phyloP scores from a whole-genome alignment of 441 rosid species.

The Pelargonium myrrhifolium region DNA sequence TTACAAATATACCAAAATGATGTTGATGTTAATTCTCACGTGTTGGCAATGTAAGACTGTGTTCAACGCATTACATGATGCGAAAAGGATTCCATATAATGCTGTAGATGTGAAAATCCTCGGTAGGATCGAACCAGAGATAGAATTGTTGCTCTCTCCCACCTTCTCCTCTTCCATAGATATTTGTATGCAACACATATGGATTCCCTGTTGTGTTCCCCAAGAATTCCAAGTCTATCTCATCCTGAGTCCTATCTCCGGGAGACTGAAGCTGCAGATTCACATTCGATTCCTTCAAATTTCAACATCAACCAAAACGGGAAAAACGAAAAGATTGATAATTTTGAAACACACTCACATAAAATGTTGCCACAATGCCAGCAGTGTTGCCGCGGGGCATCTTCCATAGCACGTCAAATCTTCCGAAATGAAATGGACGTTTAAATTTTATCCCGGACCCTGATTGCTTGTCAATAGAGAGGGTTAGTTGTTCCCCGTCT shows the following conservation, averaged over 20 bases:
- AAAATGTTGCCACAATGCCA: background rate
- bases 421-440: background rate
- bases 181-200: conserved; percentile 1
- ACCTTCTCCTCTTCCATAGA: conserved; percentile 1
- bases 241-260: background rate
- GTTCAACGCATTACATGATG: background rate
- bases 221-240: background rate
- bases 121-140: background rate
- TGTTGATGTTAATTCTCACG: too few species aligned
- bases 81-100: conserved; percentile 8
- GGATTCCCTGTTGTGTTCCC: background rate
- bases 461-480: background rate
- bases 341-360: background rate
- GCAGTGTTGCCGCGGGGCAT: conserved; percentile 7
- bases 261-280: conserved; percentile 1
- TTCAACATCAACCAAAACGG: background rate
- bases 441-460: background rate
- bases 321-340: too few species aligned
- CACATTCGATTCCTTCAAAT: background rate
- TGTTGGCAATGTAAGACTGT: too few species aligned
- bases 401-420: conserved; percentile 2
- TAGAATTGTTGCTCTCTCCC: conserved; percentile 6
- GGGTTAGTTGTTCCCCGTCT: conserved; percentile 1
- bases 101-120: background rate
- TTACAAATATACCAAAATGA: too few species aligned